phyloP scores from a whole-genome alignment of 2,329 filamentous ascomycete species.

The Aspergillus felis region DNA sequence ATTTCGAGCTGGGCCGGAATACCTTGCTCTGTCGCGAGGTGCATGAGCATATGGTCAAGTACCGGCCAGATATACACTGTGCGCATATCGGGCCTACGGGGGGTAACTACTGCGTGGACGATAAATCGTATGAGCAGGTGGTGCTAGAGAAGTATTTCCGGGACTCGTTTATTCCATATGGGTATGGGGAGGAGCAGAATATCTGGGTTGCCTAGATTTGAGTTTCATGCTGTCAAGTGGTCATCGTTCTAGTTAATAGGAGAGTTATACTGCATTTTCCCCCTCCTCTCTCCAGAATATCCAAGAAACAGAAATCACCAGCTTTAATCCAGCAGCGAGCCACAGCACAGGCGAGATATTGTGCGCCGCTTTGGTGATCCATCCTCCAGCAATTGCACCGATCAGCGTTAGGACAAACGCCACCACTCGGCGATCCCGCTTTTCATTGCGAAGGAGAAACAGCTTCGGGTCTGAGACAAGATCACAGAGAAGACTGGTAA shows the following conservation, averaged over 20 bases:
- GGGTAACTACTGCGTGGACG: constrained; percentile 26
- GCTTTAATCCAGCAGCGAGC: constrained; percentile 23
- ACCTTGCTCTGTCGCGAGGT: constrained; percentile 27
- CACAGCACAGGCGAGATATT: constrained; percentile 22
- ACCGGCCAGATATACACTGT: constrained; percentile 23
- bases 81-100: constrained; percentile 25
- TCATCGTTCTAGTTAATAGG: neutral
- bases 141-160: constrained; percentile 22
- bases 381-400: constrained; percentile 26
- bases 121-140: constrained; percentile 19
- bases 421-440: constrained; percentile 25
- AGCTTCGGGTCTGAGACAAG: constrained; percentile 27
- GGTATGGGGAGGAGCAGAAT: constrained; percentile 17
- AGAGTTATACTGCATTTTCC: neutral
- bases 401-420: constrained; percentile 24
- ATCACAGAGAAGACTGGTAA: constrained; percentile 31
- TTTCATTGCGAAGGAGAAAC: constrained; percentile 23
- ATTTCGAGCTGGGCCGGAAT: constrained; percentile 22
- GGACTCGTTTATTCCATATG: constrained; percentile 22
- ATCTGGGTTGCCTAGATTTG: constrained; percentile 11
- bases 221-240: neutral
- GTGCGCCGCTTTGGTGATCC: constrained; percentile 24
- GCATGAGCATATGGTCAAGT: constrained; percentile 27
- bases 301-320: constrained; percentile 17
- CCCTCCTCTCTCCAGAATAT: constrained; percentile 15